Base-by-base conservation (phyloP, 2,329 filamentous ascomycete species). In the Ascocoryne sarcoides region DNA sequence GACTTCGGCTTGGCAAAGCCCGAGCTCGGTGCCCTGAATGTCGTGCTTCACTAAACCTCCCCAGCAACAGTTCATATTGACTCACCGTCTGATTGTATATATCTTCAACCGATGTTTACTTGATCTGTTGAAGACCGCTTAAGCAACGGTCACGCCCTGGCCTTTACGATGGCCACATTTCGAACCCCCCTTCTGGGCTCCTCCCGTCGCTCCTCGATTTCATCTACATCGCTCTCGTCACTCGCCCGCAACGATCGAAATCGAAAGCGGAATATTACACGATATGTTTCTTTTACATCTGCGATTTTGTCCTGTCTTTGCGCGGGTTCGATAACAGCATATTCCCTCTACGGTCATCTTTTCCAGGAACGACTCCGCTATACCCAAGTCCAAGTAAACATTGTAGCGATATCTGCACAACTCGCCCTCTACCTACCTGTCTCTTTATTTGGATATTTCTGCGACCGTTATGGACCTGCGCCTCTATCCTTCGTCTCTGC, bases 391-490 rank as follows among this genome's bases (percentile, higher is more conserved):
- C 85, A 92, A 61, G 87, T 98, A 63, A 96, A 96, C 62, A 78
- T 82, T 20, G 79, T 95, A 33, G 84, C 86, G 46, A 93, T 93
- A 52, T 81, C 83, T 12, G 87, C 87, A 40, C 90, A 89, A 59
- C 67, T 96, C 29, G 82, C 85, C 28, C 80, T 94, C 67, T 98
- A 98, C 65, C 73, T 95, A 4, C 85, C 86, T n/a, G 88, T 96
- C 2, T 84, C 90, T 2, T 54, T 92, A 30, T 82, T 94, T 54
- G 92, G 92, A 28, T 94, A 90, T 62, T 67, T 94, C 37, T 96
- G 90, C 68, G 92, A 98, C 63, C 82, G 90, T 36, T 76, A 84
- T 48, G 87, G 87, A 1, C 86, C 90, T 0, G 79, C 81, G 2
- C 79, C 84, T 9, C 72, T 95, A 7, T 83, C 86, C 0, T 63